A percentile compares a stretch with the other conserved stretches of the same genome.
Conservation (phyloP, 495 filamentous ascomycete genomes). For the Daldinia caldariorum region DNA sequence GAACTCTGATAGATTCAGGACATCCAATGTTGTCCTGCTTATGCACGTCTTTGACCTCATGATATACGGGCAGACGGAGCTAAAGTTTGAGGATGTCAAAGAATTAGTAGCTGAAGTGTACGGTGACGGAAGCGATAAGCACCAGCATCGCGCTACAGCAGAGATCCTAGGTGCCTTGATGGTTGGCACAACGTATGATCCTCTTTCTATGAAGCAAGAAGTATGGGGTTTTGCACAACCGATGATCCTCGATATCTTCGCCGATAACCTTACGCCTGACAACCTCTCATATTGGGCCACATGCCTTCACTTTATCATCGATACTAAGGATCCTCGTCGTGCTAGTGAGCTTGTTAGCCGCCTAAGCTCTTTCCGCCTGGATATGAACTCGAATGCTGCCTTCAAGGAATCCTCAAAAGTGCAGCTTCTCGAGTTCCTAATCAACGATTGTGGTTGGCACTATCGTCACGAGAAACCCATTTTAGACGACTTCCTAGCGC, state of each 20-base stretch:
- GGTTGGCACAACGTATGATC: constrained; percentile 75
- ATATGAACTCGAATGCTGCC: constrained; percentile 94
- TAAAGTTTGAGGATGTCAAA: constrained; percentile 88
- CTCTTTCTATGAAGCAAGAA: constrained; percentile 70
- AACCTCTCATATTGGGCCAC: constrained; percentile 95
- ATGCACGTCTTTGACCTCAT: constrained; percentile 90
- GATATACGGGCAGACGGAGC: constrained; percentile 73
- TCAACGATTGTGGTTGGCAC: constrained; percentile 93
- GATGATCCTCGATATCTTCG: constrained; percentile 84
- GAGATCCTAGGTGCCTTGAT: constrained; percentile 92
- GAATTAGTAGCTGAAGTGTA: constrained; percentile 77
- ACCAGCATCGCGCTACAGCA: constrained; percentile 94
- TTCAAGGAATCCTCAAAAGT: constrained; percentile 99
- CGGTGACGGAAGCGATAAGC: constrained; percentile 94
- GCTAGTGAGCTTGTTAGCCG: constrained; percentile 86
- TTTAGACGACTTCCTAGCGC: constrained; percentile 84
- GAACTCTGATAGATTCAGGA: constrained; percentile 84
- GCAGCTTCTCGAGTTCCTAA: constrained; percentile 86
- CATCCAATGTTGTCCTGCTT: constrained; percentile 84
- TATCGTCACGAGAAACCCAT: constrained; percentile 92
- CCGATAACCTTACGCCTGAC: constrained; percentile 91
- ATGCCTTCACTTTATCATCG: constrained; percentile 85
- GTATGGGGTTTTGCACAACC: constrained; percentile 93
- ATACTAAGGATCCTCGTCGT: constrained; percentile 82
- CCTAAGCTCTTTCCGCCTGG: constrained; percentile 85